These are phyloP conservation scores for Fusarium goolgardi DNA, from an alignment of 2,329 filamentous ascomycete genomes.

Conservation along the genomic window DNA sequence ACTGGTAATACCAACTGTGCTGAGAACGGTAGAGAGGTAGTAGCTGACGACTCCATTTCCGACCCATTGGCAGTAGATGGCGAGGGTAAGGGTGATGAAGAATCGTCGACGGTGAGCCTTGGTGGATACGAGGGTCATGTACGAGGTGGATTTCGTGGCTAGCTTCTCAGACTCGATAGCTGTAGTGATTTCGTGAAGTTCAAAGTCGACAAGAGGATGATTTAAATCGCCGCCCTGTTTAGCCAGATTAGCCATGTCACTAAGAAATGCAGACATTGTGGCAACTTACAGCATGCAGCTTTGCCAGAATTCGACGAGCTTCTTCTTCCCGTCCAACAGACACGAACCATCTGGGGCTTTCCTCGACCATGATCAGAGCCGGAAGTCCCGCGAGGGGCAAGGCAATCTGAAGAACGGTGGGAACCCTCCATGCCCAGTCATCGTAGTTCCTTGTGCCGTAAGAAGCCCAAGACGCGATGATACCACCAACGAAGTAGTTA, in stretches of 20 bases:
- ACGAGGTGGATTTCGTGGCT: constrained; percentile 15
- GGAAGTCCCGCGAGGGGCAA: constrained; percentile 9
- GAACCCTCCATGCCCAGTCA: constrained; percentile 21
- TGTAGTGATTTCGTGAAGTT: constrained; percentile 22
- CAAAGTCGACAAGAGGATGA: constrained; percentile 18
- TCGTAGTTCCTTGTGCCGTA: constrained; percentile 17
- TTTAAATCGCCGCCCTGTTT: constrained; percentile 12
- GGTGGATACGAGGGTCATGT: constrained; percentile 9
- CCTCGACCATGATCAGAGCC: constrained; percentile 8
- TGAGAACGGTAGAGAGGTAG: constrained; percentile 9
- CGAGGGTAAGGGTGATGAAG: constrained; percentile 16
- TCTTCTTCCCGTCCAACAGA: background rate
- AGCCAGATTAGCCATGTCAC: background rate
- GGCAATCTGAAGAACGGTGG: constrained; percentile 6
- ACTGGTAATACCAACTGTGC: constrained; percentile 15
- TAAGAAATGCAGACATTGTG: rapidly evolving
- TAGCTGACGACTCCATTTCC: constrained; percentile 27
- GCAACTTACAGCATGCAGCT: constrained; percentile 11
- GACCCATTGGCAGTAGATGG: constrained; percentile 23
- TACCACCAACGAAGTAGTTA: constrained; percentile 20
- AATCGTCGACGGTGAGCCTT: constrained; percentile 15
- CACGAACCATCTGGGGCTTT: constrained; percentile 18
- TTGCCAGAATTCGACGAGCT: background rate
- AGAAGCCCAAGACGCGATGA: constrained; percentile 21
- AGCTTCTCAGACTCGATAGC: constrained; percentile 24